Conservation (phyloP, 106 monocot genomes). For the Dactylorhiza incarnata region DNA sequence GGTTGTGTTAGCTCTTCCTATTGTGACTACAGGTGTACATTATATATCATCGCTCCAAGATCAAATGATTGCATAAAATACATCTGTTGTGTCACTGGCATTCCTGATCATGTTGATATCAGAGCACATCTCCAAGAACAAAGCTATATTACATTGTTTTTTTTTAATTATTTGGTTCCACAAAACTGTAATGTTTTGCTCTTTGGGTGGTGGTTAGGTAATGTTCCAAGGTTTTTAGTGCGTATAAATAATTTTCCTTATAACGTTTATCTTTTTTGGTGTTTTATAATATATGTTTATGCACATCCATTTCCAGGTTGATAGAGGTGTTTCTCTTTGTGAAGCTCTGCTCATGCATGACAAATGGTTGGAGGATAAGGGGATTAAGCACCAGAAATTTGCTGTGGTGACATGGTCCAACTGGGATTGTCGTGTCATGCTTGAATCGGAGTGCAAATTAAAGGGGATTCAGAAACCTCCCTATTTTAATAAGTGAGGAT, state of each 20-base stretch:
- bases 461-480: constrained; percentile 91
- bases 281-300: not conserved
- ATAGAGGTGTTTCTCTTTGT: constrained; percentile 77
- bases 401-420: constrained; percentile 93
- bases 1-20: no score
- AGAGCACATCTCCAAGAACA: no score
- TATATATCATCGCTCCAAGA: no score
- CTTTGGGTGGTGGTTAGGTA: not conserved
- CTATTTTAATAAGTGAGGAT: constrained; percentile 74
- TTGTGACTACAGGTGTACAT: no score
- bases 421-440: constrained; percentile 91
- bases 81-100: no score
- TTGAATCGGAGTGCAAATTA: constrained; percentile 87
- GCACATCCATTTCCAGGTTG: constrained; percentile 43
- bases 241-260: not conserved
- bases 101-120: no score
- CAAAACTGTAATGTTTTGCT: not conserved
- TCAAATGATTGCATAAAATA: no score
- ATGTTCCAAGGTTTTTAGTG: not conserved
- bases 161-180: not conserved
- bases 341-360: constrained; percentile 96
- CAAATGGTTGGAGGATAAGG: constrained; percentile 90
- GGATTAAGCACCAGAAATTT: constrained; percentile 83
- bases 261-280: not conserved
- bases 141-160: no score